These are phyloP conservation scores for Hyaloperonospora arabidopsidis DNA, from an alignment of 352 stramenopile species.

Conservation along the genomic window DNA sequence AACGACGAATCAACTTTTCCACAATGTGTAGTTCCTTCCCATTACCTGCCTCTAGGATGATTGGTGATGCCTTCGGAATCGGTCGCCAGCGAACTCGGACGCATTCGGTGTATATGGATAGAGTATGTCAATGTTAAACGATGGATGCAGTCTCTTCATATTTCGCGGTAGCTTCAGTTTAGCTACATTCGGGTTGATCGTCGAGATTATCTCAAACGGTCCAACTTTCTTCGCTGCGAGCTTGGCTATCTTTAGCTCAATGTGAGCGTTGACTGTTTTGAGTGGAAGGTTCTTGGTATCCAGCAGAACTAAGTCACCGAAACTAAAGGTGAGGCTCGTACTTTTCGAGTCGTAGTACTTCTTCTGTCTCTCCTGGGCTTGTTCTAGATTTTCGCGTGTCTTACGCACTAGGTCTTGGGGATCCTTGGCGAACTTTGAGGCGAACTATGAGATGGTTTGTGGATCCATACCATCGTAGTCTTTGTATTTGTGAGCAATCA, in stretches of 20 bases:
- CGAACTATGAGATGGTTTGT: slow-evolving; percentile 1
- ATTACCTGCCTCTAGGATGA: not conserved
- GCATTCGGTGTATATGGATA: no score
- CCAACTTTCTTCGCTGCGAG: slow-evolving; percentile 1
- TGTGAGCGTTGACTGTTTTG: slow-evolving; percentile 3
- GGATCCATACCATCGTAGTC: not conserved
- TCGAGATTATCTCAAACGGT: not conserved
- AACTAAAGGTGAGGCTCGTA: slow-evolving; percentile 10
- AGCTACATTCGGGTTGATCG: slow-evolving; percentile 3
- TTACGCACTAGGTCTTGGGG: slow-evolving; percentile 11
- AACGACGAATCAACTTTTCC: not conserved
- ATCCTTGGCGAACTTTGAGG: slow-evolving; percentile 6
- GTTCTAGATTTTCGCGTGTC: slow-evolving; percentile 3
- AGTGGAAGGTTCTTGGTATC: slow-evolving; percentile 4
- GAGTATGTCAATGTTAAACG: no score
- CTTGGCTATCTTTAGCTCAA: not conserved
- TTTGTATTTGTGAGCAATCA: not conserved
- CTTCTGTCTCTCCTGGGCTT: slow-evolving; percentile 12
- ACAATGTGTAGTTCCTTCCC: slow-evolving; percentile 1
- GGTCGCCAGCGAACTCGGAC: slow-evolving; percentile 1
- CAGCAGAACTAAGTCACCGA: slow-evolving; percentile 9
- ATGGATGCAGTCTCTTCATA: no score
- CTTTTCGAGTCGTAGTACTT: slow-evolving; percentile 13
- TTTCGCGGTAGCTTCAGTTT: no score
- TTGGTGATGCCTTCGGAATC: not conserved